A percentile compares a stretch with the other conserved stretches of the same genome.
Evolutionary conservation across 2,329 filamentous ascomycete species (phyloP).

Genomic region (Stromatinia cepivora): DNA sequence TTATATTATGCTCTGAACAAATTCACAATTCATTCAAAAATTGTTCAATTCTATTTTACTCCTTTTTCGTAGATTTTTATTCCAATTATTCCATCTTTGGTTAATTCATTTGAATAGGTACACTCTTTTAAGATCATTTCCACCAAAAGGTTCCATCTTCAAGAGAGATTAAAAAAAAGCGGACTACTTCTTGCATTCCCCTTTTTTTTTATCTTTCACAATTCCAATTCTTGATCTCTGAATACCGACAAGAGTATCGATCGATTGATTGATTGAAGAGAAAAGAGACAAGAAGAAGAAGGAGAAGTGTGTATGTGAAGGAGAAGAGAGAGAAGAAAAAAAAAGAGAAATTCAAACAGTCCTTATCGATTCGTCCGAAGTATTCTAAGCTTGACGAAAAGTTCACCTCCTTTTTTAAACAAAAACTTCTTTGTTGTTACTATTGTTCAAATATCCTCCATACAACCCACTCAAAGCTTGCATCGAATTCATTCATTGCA

Average conservation of each 20-base stretch:
- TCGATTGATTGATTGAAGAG: conserved; percentile 2
- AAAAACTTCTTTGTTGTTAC: conserved; percentile 24
- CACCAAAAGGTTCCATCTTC: neutral
- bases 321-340: neutral
- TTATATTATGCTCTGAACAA: conserved; percentile 10
- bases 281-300: neutral
- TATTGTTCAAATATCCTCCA: conserved; percentile 20
- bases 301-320: neutral
- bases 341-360: conserved; percentile 1
- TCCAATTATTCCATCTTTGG: conserved; percentile 22
- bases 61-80: conserved; percentile 18
- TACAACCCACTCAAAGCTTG: neutral
- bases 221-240: conserved; percentile 3
- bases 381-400: conserved; percentile 1
- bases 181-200: conserved; percentile 1
- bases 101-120: conserved; percentile 18
- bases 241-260: neutral
- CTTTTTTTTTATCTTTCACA: conserved; percentile 15
- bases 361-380: conserved; percentile 8
- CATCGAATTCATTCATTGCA: conserved; percentile 16
- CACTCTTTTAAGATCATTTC: conserved; percentile 4
- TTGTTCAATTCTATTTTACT: conserved; percentile 2
- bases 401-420: conserved; percentile 18
- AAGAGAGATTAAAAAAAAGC: conserved; percentile 15
- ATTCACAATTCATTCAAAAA: conserved; percentile 15